These are phyloP conservation scores for Zygnema circumcarinatum DNA, from an alignment of 139 green algal species.

Conservation along the genomic window DNA sequence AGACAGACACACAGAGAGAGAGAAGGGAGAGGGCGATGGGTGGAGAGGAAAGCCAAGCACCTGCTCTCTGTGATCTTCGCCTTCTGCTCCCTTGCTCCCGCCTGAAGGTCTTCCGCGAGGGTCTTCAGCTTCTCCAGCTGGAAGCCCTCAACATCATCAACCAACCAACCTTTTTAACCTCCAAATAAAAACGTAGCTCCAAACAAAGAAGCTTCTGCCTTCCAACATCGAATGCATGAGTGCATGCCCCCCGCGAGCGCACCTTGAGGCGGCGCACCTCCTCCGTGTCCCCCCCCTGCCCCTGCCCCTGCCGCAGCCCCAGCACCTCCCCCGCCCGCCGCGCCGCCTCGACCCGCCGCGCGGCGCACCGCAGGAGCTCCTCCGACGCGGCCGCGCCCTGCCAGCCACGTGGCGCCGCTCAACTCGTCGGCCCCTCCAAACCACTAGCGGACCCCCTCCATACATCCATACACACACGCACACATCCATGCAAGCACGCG, in stretches of 20 bases:
- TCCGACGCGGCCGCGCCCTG: not conserved
- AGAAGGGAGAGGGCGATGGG: too few species aligned
- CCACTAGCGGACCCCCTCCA: too few species aligned
- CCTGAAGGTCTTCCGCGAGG: slow-evolving; percentile 15
- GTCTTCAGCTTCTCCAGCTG: slow-evolving; percentile 26
- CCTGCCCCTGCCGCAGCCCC: too few species aligned
- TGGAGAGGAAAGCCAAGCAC: not conserved
- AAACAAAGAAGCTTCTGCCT: too few species aligned
- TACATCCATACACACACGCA: too few species aligned
- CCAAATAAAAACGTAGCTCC: not conserved
- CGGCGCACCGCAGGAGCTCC: not conserved
- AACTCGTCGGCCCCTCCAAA: too few species aligned
- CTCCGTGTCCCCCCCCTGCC: not conserved
- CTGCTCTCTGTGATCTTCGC: slow-evolving; percentile 44
- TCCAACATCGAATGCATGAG: too few species aligned
- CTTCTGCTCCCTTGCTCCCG: not conserved
- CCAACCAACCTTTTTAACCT: not conserved
- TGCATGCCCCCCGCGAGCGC: too few species aligned
- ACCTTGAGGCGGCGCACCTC: not conserved
- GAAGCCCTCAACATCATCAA: not conserved
- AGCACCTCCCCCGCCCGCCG: not conserved
- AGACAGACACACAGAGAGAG: too few species aligned
- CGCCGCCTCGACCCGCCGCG: not conserved
- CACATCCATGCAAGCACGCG: too few species aligned
- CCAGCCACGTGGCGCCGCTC: too few species aligned